These are phyloP conservation scores for Podaxis sp. DNA, from an alignment of 768 basidiomycete species.

Conservation along the genomic window DNA sequence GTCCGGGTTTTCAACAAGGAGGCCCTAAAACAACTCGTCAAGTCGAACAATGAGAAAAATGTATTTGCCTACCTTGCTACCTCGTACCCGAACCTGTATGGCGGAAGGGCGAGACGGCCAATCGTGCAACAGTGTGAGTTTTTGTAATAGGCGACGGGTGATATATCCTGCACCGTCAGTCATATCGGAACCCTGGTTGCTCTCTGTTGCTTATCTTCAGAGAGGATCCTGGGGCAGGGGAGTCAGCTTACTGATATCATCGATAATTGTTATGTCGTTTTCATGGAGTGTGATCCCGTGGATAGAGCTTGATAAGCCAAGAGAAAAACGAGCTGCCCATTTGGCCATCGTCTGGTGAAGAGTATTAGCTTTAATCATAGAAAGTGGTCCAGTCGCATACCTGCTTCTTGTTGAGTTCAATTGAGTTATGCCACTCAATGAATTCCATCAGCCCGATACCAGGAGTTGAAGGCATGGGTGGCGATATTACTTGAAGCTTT, in stretches of 20 bases:
- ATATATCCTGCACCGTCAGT: constrained; percentile 57
- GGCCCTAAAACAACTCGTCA: constrained; percentile 29
- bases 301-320: constrained; percentile 64
- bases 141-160: constrained; percentile 36
- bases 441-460: constrained; percentile 46
- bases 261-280: constrained; percentile 35
- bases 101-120: constrained; percentile 44
- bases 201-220: constrained; percentile 23
- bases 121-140: constrained; percentile 31
- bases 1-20: constrained; percentile 36
- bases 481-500: constrained; percentile 14
- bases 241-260: constrained; percentile 48
- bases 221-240: not conserved
- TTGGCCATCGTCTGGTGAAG: constrained; percentile 54
- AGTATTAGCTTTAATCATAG: not conserved
- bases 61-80: constrained; percentile 40
- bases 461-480: constrained; percentile 20
- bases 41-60: not conserved
- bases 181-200: constrained; percentile 40
- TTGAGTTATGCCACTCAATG: constrained; percentile 55
- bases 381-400: constrained; percentile 26
- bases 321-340: constrained; percentile 60
- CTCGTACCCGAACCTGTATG: constrained; percentile 49
- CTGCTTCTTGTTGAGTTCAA: constrained; percentile 47
- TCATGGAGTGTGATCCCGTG: constrained; percentile 47